phyloP scores from a whole-genome alignment of 106 monocot species.

The Dioscorea alata region DNA sequence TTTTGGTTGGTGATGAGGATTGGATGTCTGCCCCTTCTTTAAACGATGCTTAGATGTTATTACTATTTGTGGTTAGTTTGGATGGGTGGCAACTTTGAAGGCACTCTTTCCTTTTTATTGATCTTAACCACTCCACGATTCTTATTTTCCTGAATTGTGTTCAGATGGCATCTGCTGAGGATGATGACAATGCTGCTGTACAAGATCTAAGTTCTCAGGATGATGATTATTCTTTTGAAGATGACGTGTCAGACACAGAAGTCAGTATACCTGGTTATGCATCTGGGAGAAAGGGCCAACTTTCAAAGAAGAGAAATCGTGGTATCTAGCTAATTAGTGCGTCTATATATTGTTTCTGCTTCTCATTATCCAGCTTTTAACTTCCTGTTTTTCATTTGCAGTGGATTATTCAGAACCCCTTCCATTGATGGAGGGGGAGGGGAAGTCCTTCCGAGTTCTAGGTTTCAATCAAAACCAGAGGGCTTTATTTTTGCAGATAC shows the following conservation, averaged over 20 bases:
- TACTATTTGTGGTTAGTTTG: too few species aligned
- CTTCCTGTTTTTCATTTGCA: conserved; percentile 15
- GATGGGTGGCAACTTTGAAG: too few species aligned
- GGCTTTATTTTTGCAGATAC: conserved; percentile 63
- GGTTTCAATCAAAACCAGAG: conserved; percentile 95
- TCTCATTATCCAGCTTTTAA: conserved; percentile 5
- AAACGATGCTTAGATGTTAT: too few species aligned
- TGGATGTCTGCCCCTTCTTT: too few species aligned
- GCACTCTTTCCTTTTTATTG: too few species aligned
- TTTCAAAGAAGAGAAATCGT: conserved; percentile 70
- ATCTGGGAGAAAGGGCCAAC: conserved; percentile 38
- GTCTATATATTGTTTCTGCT: background rate
- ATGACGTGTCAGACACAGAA: conserved; percentile 75
- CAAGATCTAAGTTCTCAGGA: conserved; percentile 80
- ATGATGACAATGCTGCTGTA: conserved; percentile 60
- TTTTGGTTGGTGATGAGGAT: too few species aligned
- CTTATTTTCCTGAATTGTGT: conserved; percentile 15
- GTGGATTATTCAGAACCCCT: conserved; percentile 43
- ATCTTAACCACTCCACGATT: too few species aligned
- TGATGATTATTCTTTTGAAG: conserved; percentile 92
- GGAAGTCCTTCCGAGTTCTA: conserved; percentile 74
- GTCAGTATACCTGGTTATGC: conserved; percentile 28
- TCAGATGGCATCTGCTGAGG: conserved; percentile 82
- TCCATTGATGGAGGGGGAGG: conserved; percentile 96
- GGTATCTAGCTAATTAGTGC: conserved; percentile 21